These are phyloP conservation scores for Arxiozyma slooffiae DNA, from an alignment of 1,139 yeast species.

Conservation along the genomic window DNA sequence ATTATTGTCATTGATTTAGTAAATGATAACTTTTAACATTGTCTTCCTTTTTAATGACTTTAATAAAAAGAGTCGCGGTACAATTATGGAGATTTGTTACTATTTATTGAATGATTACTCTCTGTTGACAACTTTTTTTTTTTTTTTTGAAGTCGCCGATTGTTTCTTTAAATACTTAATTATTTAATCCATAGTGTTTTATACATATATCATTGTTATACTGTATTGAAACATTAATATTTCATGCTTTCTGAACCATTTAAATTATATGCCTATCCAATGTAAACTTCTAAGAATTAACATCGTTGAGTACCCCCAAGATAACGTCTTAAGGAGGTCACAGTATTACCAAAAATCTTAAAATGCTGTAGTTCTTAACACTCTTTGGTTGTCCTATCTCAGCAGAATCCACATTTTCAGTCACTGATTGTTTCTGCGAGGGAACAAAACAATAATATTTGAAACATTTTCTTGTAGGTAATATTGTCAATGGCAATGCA, in stretches of 20 bases:
- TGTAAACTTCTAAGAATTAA: slow-evolving; percentile 55
- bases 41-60: slow-evolving; percentile 9
- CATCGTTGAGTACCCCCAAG: slow-evolving; percentile 63
- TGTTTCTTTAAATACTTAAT: slow-evolving; percentile 1
- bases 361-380: slow-evolving; percentile 60
- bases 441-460: background rate
- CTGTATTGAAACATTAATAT: background rate
- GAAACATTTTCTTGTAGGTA: slow-evolving; percentile 2
- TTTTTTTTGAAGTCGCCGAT: slow-evolving; percentile 5
- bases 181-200: background rate
- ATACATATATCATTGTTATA: background rate
- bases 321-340: slow-evolving; percentile 61
- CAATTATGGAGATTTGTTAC: background rate
- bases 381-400: slow-evolving; percentile 20
- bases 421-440: background rate
- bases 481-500: slow-evolving; percentile 12
- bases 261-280: slow-evolving; percentile 19
- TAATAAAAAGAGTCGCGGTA: slow-evolving; percentile 5
- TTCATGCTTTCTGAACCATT: background rate
- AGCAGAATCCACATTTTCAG: background rate
- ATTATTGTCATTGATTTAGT: background rate
- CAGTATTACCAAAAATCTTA: slow-evolving; percentile 58
- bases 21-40: slow-evolving; percentile 1
- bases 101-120: background rate
- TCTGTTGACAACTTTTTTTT: slow-evolving; percentile 1